Evolutionary conservation across 164 flowering plant species (phyloP).

Genomic region (Macadamia integrifolia): DNA sequence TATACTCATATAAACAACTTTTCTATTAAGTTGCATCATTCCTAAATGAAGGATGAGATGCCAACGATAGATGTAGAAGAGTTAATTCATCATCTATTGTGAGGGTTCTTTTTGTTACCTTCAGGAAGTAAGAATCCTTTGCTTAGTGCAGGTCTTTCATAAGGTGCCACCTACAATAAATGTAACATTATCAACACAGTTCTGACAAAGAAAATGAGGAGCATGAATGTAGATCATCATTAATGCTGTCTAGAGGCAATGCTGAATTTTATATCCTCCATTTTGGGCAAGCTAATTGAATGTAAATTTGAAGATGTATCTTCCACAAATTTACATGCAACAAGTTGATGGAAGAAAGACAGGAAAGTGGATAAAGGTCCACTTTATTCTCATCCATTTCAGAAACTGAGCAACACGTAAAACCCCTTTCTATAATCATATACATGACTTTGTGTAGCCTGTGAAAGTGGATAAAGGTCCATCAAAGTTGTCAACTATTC

Average conservation of each 20-base stretch:
- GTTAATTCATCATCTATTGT: neutral
- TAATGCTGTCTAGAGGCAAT: neutral
- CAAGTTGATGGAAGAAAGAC: neutral
- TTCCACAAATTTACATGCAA: neutral
- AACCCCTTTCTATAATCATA: no score
- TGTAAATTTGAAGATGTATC: neutral
- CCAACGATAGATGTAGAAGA: neutral
- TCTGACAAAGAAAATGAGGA: neutral
- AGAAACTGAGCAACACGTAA: no score
- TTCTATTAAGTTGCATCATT: neutral
- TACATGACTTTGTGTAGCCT: no score
- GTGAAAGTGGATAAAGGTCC: no score
- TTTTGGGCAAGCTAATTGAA: neutral
- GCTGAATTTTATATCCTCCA: neutral
- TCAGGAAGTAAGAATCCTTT: slow-evolving; percentile 92
- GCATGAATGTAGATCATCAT: neutral
- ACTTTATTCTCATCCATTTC: neutral
- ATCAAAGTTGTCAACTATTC: no score
- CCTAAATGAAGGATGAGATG: neutral
- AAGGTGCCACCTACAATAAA: slow-evolving; percentile 68
- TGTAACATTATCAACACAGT: neutral
- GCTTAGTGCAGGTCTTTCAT: slow-evolving; percentile 95
- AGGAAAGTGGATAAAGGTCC: neutral
- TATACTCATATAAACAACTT: neutral
- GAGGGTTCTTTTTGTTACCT: slow-evolving; percentile 31